A percentile compares a stretch with the other conserved stretches of the same genome.
phyloP scores from a whole-genome alignment of 1,139 yeast species.

The Nakaseomyces glabratus region DNA sequence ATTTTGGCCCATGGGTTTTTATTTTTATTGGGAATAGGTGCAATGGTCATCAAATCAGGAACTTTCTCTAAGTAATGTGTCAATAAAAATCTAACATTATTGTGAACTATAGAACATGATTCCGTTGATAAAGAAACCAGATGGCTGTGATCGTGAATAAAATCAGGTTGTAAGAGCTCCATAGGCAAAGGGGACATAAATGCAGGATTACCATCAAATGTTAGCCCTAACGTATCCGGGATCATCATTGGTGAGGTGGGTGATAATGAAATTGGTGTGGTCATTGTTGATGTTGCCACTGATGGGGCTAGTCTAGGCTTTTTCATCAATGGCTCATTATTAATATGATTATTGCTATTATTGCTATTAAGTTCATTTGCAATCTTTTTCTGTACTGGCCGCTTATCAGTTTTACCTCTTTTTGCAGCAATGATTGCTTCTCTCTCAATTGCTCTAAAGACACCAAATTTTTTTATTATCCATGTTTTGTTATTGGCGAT shows the following conservation, averaged over 20 bases:
- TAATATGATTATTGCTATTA: too few relatives aligned
- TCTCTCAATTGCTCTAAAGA: slow-evolving; percentile 39
- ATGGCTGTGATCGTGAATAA: slow-evolving; percentile 3
- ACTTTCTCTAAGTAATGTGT: slow-evolving; percentile 72
- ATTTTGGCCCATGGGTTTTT: slow-evolving; percentile 85
- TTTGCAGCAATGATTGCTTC: too few relatives aligned
- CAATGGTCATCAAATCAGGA: slow-evolving; percentile 82
- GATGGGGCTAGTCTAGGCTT: too few relatives aligned
- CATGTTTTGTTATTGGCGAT: slow-evolving; percentile 44
- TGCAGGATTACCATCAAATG: neutral
- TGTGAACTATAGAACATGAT: slow-evolving; percentile 36
- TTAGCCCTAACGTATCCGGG: neutral
- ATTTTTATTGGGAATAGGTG: slow-evolving; percentile 44
- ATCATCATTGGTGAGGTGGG: slow-evolving; percentile 5
- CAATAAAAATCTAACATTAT: slow-evolving; percentile 58
- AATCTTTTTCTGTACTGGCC: too few relatives aligned
- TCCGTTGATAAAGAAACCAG: slow-evolving; percentile 1
- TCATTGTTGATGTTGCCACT: slow-evolving; percentile 1
- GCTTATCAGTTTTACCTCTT: too few relatives aligned
- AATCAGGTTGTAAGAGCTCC: slow-evolving; percentile 3
- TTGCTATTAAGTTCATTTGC: too few relatives aligned
- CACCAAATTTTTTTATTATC: slow-evolving; percentile 76
- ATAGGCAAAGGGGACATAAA: slow-evolving; percentile 1
- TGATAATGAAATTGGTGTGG: slow-evolving; percentile 1
- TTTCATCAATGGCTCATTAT: too few relatives aligned